Conservation (phyloP, 208 protist genomes). For the Strigomonas culicis region DNA sequence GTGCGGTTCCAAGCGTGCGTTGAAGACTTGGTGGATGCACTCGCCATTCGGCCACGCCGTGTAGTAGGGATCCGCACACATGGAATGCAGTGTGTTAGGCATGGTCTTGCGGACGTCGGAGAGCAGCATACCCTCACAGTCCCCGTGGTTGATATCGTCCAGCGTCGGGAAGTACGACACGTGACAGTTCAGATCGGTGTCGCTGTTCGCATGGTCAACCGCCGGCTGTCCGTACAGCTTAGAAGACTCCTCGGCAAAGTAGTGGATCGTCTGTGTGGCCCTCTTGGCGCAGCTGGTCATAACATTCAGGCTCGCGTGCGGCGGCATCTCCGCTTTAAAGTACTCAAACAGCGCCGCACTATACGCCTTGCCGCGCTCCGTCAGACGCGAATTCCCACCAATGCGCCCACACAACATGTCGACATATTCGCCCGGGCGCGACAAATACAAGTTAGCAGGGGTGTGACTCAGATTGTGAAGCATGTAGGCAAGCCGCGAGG, state of each 20-base stretch:
- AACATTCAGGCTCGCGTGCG: constrained; percentile 38
- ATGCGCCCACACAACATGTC: constrained; percentile 72
- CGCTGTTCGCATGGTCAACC: background rate
- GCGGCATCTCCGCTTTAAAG: constrained; percentile 48
- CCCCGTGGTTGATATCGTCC: constrained; percentile 85
- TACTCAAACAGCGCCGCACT: constrained; percentile 63
- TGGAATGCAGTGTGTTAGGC: constrained; percentile 69
- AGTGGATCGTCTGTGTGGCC: constrained; percentile 74
- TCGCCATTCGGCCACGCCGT: constrained; percentile 87
- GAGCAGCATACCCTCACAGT: constrained; percentile 79
- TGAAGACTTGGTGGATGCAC: constrained; percentile 88
- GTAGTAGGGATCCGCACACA: constrained; percentile 84
- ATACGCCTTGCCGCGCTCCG: constrained; percentile 67
- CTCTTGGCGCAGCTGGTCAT: constrained; percentile 85
- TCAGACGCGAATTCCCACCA: constrained; percentile 82
- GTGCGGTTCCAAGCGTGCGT: constrained; percentile 80
- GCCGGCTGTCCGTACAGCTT: constrained; percentile 8
- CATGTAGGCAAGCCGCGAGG: constrained; percentile 81
- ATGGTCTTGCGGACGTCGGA: constrained; percentile 70
- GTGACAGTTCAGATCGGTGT: constrained; percentile 42
- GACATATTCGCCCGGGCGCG: constrained; percentile 80
- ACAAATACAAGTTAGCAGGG: constrained; percentile 75
- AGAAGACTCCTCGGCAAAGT: constrained; percentile 64
- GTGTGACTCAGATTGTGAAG: constrained; percentile 82
- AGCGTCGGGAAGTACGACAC: constrained; percentile 84